Base-by-base conservation (phyloP, 108 stramenopile species). In the Cyclostephanos invisitatus region DNA sequence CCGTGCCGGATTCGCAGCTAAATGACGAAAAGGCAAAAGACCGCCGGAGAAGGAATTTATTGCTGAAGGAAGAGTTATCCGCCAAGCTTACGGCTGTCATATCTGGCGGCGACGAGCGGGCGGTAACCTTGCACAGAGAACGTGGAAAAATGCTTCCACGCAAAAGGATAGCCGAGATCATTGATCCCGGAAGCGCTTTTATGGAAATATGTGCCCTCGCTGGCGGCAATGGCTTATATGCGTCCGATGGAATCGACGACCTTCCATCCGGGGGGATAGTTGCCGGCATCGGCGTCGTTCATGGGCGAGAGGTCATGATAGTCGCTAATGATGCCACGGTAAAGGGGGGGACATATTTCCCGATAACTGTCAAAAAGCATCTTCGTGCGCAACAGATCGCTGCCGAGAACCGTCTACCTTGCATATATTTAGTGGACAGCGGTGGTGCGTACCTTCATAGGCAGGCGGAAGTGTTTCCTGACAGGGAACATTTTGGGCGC, bases 321-420 rank as follows among this genome's bases (percentile, higher is more conserved):
- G 88, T 98, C 46, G 98, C 98, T 46, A 99, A 99, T 79, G 98
- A 99, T 86, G 97, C 98, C 46, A 99, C 98, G 7, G 96, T 98
- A 40, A 98, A 98, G 71, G 98, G 98, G 17, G 98, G 98, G 5
- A 98, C 98, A 2, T 99, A 99, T 79, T 97, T 87, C 80, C 98
- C 98, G 10, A 96, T 99, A 70, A 99, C 98, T 9, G 97, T 98
- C 36, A 98, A 98, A 91, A 99, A 99, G 70, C 98, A 98, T 80
- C 84, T 99, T 64, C 78, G 98, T 14, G 98, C 98, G 9, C 98
- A 99, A 82, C 96, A 97, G 68, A 95, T 99, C 68, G 98, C 98
- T 1, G 40, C 76, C 71, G 88, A 97, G 67, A 98, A 98, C 72
- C 62, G 86, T 20, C 76, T 99, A 64, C 98, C 98, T 0, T 99